Evolutionary conservation across 2,329 filamentous ascomycete species (phyloP).

Genomic region (Diaporthe longicolla): DNA sequence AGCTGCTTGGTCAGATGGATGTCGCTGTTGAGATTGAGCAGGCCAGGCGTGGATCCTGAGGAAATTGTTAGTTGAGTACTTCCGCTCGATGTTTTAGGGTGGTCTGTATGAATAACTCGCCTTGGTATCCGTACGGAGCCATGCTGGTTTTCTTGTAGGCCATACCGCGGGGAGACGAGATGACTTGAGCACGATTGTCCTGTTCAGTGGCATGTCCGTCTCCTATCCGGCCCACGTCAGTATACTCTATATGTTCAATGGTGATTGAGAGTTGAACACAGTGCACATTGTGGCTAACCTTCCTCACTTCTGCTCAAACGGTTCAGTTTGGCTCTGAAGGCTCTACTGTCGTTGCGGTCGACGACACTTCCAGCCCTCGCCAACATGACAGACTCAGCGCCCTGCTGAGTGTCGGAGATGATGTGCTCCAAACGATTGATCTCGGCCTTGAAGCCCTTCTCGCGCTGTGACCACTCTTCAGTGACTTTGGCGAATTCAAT

Average conservation of each 20-base stretch:
- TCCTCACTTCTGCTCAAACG: slow-evolving; percentile 35
- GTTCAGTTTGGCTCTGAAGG: slow-evolving; percentile 31
- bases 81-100: background rate
- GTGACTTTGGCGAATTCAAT: slow-evolving; percentile 31
- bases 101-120: slow-evolving; percentile 31
- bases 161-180: background rate
- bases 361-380: slow-evolving; percentile 39
- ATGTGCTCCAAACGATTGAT: slow-evolving; percentile 42
- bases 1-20: slow-evolving; percentile 29
- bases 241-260: background rate
- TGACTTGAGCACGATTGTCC: slow-evolving; percentile 24
- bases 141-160: slow-evolving; percentile 2
- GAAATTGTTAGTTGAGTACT: slow-evolving; percentile 27
- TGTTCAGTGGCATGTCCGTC: background rate
- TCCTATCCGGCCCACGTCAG: background rate
- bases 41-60: background rate
- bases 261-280: no score
- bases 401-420: slow-evolving; percentile 37
- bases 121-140: slow-evolving; percentile 2
- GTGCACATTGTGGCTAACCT: slow-evolving; percentile 9
- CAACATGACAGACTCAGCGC: slow-evolving; percentile 36
- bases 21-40: slow-evolving; percentile 25
- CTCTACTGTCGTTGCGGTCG: slow-evolving; percentile 33
- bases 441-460: slow-evolving; percentile 40
- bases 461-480: slow-evolving; percentile 37